Conservation (phyloP, 2,329 filamentous ascomycete species). For the Fusarium agapanthi region DNA sequence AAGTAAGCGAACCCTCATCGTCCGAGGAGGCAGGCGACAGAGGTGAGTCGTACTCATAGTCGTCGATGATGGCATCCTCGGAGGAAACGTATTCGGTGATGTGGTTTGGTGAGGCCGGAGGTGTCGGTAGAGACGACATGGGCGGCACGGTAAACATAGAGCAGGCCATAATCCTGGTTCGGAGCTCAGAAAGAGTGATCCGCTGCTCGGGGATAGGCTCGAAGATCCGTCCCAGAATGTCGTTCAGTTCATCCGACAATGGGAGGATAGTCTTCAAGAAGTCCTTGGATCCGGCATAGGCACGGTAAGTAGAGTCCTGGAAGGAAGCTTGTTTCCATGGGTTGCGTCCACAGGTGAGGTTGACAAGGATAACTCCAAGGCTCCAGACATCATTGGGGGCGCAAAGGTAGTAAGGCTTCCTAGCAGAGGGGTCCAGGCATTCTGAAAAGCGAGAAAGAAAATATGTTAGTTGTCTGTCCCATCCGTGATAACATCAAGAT, state of each 20-base stretch:
- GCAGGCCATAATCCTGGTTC: constrained; percentile 79
- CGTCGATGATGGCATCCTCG: constrained; percentile 56
- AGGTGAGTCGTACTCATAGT: constrained; percentile 56
- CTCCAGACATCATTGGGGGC: constrained; percentile 98
- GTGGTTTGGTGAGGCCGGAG: constrained; percentile 55
- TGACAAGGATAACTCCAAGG: constrained; percentile 96
- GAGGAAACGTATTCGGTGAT: constrained; percentile 57
- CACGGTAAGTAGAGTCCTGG: constrained; percentile 94
- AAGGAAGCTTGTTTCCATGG: constrained; percentile 97
- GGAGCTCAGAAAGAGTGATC: constrained; percentile 83
- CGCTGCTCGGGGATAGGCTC: constrained; percentile 83
- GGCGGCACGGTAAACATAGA: constrained; percentile 71
- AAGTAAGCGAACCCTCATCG: constrained; percentile 64
- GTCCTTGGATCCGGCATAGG: constrained; percentile 83
- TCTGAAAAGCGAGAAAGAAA: constrained; percentile 64
- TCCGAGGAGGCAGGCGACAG: constrained; percentile 64
- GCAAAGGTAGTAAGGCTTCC: constrained; percentile 84
- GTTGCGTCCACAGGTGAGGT: constrained; percentile 96
- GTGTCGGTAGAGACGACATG: constrained; percentile 47
- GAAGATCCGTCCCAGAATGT: constrained; percentile 88
- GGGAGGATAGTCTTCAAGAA: constrained; percentile 95
- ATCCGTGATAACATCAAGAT: constrained; percentile 4
- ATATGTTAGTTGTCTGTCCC: constrained; percentile 38
- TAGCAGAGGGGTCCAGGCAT: constrained; percentile 81
- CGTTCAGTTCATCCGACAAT: constrained; percentile 86